Evolutionary conservation across 139 green algal genomes (phyloP), one percentile per base, ranked within the genome.

Genomic region (Chloropicon primus): DNA sequence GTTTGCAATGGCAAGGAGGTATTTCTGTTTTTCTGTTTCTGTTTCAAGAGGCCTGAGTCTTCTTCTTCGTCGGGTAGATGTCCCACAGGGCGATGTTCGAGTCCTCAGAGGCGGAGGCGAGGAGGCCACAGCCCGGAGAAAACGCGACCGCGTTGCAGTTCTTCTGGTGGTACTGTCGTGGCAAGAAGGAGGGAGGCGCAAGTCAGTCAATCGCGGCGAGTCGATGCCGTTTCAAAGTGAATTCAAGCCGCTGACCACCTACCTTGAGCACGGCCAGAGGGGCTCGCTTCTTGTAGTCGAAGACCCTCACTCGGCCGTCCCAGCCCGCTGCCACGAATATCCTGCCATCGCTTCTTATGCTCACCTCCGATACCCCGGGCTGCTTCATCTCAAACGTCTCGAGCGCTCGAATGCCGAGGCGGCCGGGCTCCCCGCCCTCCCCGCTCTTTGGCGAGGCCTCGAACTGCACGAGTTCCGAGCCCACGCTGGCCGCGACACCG

Each of bases 151-250:
- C 72, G 1, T 79, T 83, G 2, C 85, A 79, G 0, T 79, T 77
- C 3, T 25, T 53, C 21, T n/a, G 74, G 82, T 91, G 87, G 71
- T 90, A 91, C 83, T n/a, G n/a, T n/a, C n/a, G n/a, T n/a, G n/a
- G n/a, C n/a, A n/a, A n/a, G n/a, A n/a, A n/a, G n/a, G n/a, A n/a
- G n/a, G n/a, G n/a, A n/a, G n/a, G n/a, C n/a, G n/a, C n/a, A n/a
- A n/a, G n/a, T n/a, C n/a, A n/a, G n/a, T n/a, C n/a, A n/a, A n/a
- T n/a, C n/a, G n/a, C n/a, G n/a, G n/a, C n/a, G n/a, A n/a, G n/a
- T n/a, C n/a, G n/a, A n/a, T n/a, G n/a, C n/a, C n/a, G n/a, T n/a
- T n/a, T n/a, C n/a, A n/a, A n/a, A n/a, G n/a, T n/a, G n/a, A n/a
- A n/a, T n/a, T n/a, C n/a, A n/a, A n/a, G n/a, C n/a, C n/a, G n/a